phyloP scores from a whole-genome alignment of 345 rosid genomes.

The Ceriops decandra region DNA sequence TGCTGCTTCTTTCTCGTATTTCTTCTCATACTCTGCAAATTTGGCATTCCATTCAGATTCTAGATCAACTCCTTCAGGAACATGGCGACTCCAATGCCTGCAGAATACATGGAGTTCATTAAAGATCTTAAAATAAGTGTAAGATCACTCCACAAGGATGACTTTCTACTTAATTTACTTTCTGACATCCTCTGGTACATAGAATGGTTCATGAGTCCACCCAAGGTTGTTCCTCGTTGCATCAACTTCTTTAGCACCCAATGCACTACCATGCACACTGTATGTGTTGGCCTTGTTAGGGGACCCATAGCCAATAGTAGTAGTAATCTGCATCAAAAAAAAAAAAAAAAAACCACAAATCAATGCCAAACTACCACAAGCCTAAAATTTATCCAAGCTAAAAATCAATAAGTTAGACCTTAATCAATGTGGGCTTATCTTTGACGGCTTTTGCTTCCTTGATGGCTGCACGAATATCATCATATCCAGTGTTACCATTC shows the following conservation, averaged over 20 bases:
- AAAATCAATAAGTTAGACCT: slow-evolving; percentile 35
- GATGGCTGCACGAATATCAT: slow-evolving; percentile 95
- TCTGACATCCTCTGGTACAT: slow-evolving; percentile 89
- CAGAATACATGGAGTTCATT: neutral
- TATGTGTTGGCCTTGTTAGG: slow-evolving; percentile 95
- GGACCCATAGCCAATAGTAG: slow-evolving; percentile 96
- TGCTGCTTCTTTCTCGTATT: slow-evolving; percentile 87
- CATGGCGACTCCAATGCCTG: slow-evolving; percentile 98
- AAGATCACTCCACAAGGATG: neutral
- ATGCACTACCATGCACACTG: slow-evolving; percentile 94
- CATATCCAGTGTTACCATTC: slow-evolving; percentile 97
- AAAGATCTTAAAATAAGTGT: slow-evolving; percentile 1
- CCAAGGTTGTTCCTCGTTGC: slow-evolving; percentile 97
- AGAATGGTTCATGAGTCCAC: slow-evolving; percentile 93
- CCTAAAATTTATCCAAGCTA: neutral
- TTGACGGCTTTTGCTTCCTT: slow-evolving; percentile 95
- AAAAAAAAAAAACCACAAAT: neutral
- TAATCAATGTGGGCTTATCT: slow-evolving; percentile 87
- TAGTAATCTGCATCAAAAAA: slow-evolving; percentile 52
- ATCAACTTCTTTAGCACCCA: slow-evolving; percentile 97
- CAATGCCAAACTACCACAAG: slow-evolving; percentile 1
- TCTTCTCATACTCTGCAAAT: slow-evolving; percentile 81
- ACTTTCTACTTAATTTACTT: slow-evolving; percentile 38
- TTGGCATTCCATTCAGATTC: slow-evolving; percentile 91
- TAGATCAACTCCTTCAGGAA: slow-evolving; percentile 51